A percentile compares a stretch with the other conserved stretches of the same genome.
phyloP scores from a whole-genome alignment of 345 rosid species.

The Passiflora organensis region DNA sequence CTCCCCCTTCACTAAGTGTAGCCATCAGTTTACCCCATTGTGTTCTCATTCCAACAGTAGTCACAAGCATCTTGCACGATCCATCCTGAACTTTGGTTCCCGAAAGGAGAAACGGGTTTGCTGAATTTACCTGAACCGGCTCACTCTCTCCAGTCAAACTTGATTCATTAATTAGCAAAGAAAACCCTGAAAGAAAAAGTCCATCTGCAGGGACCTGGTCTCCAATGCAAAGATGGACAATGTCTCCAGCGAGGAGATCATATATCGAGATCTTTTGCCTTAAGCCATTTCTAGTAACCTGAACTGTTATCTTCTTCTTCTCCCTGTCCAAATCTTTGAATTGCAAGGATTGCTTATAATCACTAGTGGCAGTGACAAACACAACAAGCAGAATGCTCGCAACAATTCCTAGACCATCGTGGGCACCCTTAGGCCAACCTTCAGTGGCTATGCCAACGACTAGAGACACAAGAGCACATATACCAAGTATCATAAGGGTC shows the following conservation, averaged over 20 bases:
- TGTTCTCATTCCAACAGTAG: slow-evolving; percentile 96
- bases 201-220: slow-evolving; percentile 97
- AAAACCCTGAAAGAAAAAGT: slow-evolving; percentile 83
- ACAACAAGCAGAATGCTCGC: slow-evolving; percentile 86
- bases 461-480: slow-evolving; percentile 79
- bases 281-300: slow-evolving; percentile 70
- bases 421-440: slow-evolving; percentile 96
- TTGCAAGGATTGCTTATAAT: slow-evolving; percentile 84
- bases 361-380: slow-evolving; percentile 83
- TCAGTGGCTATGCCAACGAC: slow-evolving; percentile 78
- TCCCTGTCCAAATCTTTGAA: slow-evolving; percentile 85
- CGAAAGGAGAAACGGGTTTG: slow-evolving; percentile 77
- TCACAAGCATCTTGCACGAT: slow-evolving; percentile 80
- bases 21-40: slow-evolving; percentile 98
- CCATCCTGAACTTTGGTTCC: slow-evolving; percentile 95
- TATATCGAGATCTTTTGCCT: slow-evolving; percentile 87
- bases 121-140: slow-evolving; percentile 55
- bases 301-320: slow-evolving; percentile 79
- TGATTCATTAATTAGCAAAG: slow-evolving; percentile 74
- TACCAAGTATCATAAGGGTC: slow-evolving; percentile 88
- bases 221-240: slow-evolving; percentile 82
- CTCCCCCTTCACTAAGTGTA: slow-evolving; percentile 91
- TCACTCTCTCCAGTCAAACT: slow-evolving; percentile 96
- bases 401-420: slow-evolving; percentile 91
- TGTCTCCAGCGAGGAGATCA: slow-evolving; percentile 80